Base-by-base conservation (phyloP, 2,329 filamentous ascomycete species). In the Botrytis sinoallii region DNA sequence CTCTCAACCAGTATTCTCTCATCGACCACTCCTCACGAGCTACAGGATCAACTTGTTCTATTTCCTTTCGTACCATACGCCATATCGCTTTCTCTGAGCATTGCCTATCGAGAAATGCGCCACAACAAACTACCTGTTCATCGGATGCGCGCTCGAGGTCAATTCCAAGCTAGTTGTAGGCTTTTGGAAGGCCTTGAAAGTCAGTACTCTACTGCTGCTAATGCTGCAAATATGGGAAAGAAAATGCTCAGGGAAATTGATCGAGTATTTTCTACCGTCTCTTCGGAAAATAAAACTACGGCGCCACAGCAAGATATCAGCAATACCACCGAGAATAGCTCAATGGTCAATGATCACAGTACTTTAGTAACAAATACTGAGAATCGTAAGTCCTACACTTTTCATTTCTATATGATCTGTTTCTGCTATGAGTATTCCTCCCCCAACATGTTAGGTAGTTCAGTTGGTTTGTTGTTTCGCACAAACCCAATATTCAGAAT, bases 71-170 rank as follows among this genome's bases (percentile, higher is more conserved):
- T 91, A 0, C 88, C 89, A 0, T 91, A 91, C 73, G 88, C 88
- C 0, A 84, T 91, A 0, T 89, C 88, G 0, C 84, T 91, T 0
- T 87, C 89, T 0, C 83, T 91, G 1, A 89, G 87, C 65, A 88
- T 91, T 1, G 86, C 88, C 20, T 91, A 91, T 76, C 85, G 88
- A 63, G 90, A 90, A 78, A 89, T 91, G 88, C 85, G 89, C 1
- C 87, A 90, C 76, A 89, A 87, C 73, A 85, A 85, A 20, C 82
- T 90, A 0, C 86, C 88, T 1, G 87, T 89, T 84, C 90, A 89
- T 74, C 85, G 88, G 6, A 84, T 84, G 0, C 83, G 89, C n/a
- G 86, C 87, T 8, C 86, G 87, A 75, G 83, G 83, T 22, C 83
- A 86, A 0, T 90, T 91, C 77, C 84, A 85, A 69, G 84, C 84